Evolutionary conservation across 208 protist species (phyloP), one percentile per base, ranked within the genome.

Genomic region (Trypanosoma rangeli): DNA sequence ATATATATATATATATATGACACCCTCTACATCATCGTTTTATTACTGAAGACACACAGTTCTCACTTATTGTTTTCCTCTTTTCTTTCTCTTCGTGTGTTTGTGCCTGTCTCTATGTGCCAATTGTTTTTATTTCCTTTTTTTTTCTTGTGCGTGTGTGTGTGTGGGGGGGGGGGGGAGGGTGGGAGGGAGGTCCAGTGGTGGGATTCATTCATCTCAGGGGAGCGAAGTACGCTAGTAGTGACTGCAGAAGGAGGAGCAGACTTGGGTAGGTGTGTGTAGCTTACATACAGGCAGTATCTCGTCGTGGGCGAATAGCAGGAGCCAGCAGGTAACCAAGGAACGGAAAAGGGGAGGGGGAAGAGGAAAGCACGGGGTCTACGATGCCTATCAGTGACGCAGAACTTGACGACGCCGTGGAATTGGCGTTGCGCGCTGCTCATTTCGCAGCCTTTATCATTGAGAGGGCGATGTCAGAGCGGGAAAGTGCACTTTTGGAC

Each of bases 401-500:
- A 18, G 87, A 93, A 60, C 70, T 93, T 15, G 76, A 85, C 49
- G 52, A 74, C 16, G 90, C 87, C 16, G 57, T 93, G 26, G 84
- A 84, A 37, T 37, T 93, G 22, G 87, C 90, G 10, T 54, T 93
- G 24, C 74, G 70, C 1, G 86, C 87, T 0, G 85, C 90, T 5
- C 76, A 87, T 59, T 35, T 72, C 2, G 87, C 86, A 5, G 74
- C 87, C 16, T 67, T 57, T 1, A 86, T 91, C 50, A 85, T 93
- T 58, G 85, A 90, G 49, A 58, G 55, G 18, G 82, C 83, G 15
- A 79, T 96, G 3, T 79, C 89, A n/a, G 83, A 91, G 68, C 73
- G 78, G 0, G 56, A 68, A 12, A 66, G 52, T 1, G 62, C 44
- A 31, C 59, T 54, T 28, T 33, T 86, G 10, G 76, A 88, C 16